These are phyloP conservation scores for Aplosporella prunicola DNA, from an alignment of 2,329 filamentous ascomycete species.

Conservation along the genomic window DNA sequence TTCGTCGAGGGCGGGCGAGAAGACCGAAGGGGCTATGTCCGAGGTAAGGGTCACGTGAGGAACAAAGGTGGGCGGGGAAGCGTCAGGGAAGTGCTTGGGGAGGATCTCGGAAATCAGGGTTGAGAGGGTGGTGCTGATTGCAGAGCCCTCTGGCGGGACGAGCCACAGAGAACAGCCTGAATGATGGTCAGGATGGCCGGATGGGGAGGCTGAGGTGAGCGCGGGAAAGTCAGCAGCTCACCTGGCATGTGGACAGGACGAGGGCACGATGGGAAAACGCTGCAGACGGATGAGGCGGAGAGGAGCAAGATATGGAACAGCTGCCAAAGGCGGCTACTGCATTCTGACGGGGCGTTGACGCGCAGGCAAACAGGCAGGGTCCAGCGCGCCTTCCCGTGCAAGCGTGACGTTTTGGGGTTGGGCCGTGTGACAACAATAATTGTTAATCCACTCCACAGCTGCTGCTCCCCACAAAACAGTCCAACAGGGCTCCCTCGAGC, in stretches of 20 bases:
- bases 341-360: too few species aligned
- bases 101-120: slow-evolving; percentile 24
- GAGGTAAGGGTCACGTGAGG: slow-evolving; percentile 36
- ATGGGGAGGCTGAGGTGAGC: background rate
- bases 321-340: too few species aligned
- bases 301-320: too few species aligned
- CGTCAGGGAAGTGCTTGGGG: slow-evolving; percentile 22
- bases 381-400: too few species aligned
- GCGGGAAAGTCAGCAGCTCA: slow-evolving; percentile 1
- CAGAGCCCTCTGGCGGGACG: slow-evolving; percentile 27
- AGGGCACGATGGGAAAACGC: background rate
- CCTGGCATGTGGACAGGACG: background rate
- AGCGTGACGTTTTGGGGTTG: too few species aligned
- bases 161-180: slow-evolving; percentile 37
- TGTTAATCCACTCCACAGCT: too few species aligned
- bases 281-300: slow-evolving; percentile 1
- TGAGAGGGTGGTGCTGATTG: slow-evolving; percentile 22
- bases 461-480: too few species aligned
- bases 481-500: too few species aligned
- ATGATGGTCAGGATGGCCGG: too few species aligned
- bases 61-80: slow-evolving; percentile 27
- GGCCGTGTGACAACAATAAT: too few species aligned
- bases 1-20: slow-evolving; percentile 9
- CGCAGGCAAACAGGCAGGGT: too few species aligned
- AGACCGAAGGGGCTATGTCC: slow-evolving; percentile 20